These are phyloP conservation scores for Trichosporon inkin DNA, from an alignment of 1,284 basidiomycete species.

Conservation along the genomic window DNA sequence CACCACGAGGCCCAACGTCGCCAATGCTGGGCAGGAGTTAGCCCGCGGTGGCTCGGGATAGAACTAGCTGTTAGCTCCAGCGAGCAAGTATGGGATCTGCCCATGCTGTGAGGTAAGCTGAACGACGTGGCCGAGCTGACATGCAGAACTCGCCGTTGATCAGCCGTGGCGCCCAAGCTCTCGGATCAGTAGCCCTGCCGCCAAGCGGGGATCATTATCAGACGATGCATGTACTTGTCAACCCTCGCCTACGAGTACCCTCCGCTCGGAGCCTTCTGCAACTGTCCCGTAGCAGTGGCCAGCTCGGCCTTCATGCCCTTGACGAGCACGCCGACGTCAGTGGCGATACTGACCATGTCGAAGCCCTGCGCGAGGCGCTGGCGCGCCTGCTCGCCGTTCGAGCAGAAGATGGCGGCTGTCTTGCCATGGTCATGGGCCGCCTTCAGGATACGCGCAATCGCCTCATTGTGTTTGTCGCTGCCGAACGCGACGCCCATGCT, in stretches of 20 bases:
- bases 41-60: no score
- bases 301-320: slow-evolving; percentile 29
- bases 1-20: no score
- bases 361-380: slow-evolving; percentile 58
- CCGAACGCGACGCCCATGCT: slow-evolving; percentile 29
- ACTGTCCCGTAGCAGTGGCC: slow-evolving; percentile 15
- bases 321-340: slow-evolving; percentile 32
- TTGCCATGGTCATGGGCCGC: slow-evolving; percentile 59
- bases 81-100: no score
- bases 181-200: no score
- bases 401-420: slow-evolving; percentile 55
- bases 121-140: no score
- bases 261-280: slow-evolving; percentile 12
- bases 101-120: no score
- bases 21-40: no score
- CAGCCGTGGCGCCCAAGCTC: no score
- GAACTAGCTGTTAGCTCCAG: no score
- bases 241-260: slow-evolving; percentile 13
- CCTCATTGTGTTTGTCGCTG: slow-evolving; percentile 51
- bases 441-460: slow-evolving; percentile 59
- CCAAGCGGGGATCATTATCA: background rate
- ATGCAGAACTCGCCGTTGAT: no score
- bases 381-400: slow-evolving; percentile 55
- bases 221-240: background rate
- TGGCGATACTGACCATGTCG: slow-evolving; percentile 45